Evolutionary conservation across 2,329 filamentous ascomycete genomes (phyloP).

Genomic region (Claviceps monticola): DNA sequence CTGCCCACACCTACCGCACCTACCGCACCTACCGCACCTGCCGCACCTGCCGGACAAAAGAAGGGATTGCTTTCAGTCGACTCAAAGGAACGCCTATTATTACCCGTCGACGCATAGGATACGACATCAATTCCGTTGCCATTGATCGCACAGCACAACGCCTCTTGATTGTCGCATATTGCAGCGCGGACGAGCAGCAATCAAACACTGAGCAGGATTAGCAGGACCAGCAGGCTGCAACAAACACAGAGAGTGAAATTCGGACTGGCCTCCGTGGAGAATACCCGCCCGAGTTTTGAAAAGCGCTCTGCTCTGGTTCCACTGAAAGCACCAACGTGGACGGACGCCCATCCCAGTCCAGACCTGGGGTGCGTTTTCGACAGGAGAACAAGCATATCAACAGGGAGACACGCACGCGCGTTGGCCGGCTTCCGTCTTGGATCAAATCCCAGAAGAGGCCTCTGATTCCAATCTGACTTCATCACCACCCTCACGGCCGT

Average conservation of each 20-base stretch:
- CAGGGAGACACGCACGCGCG: not conserved
- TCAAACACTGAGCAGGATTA: too few species aligned
- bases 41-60: not conserved
- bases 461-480: not conserved
- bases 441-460: not conserved
- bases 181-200: too few species aligned
- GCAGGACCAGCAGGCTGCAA: not conserved
- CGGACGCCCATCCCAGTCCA: constrained; percentile 1
- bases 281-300: constrained; percentile 1
- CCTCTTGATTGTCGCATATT: not conserved
- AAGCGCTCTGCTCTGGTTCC: not conserved
- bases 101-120: not conserved
- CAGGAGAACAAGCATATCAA: not conserved
- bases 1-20: not conserved
- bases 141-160: not conserved
- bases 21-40: not conserved
- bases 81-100: not conserved
- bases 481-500: not conserved
- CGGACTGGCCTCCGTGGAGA: constrained; percentile 1
- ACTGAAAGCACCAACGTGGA: constrained; percentile 2
- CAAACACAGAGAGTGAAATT: constrained; percentile 1
- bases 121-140: not conserved
- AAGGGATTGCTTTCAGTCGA: not conserved
- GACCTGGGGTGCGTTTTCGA: not conserved
- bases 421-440: not conserved